Conservation (phyloP, 495 filamentous ascomycete species). For the Penicillium samsonianum region DNA sequence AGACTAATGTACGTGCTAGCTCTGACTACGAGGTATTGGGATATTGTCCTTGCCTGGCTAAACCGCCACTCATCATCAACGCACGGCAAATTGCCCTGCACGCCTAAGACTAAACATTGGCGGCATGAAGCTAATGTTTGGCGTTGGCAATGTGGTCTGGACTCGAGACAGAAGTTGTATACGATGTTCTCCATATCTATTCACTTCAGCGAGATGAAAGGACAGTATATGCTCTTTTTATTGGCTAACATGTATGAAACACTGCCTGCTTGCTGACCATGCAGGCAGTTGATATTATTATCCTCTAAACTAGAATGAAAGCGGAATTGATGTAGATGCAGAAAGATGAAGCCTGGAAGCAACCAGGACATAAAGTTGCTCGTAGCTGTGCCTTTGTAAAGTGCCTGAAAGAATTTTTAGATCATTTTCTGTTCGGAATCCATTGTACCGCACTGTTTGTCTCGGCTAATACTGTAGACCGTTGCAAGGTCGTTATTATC, state of each 20-base stretch:
- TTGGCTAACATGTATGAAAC: background rate
- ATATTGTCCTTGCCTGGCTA: background rate
- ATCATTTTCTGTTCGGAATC: background rate
- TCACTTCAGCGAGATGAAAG: background rate
- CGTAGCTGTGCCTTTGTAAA: background rate
- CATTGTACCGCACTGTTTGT: background rate
- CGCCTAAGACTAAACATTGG: background rate
- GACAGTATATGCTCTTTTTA: background rate
- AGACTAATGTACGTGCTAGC: background rate
- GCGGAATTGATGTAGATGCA: background rate
- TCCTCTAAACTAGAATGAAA: background rate
- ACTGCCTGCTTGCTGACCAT: background rate
- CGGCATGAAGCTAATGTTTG: background rate
- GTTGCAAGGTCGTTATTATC: background rate
- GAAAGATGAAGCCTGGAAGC: background rate
- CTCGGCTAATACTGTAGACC: background rate
- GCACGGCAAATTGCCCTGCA: background rate
- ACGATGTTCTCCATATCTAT: background rate
- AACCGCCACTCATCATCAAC: background rate
- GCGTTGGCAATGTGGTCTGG: background rate
- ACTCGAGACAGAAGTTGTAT: background rate
- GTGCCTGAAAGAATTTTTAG: background rate
- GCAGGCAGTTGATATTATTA: background rate
- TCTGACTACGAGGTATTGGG: background rate
- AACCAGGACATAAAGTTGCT: background rate